Evolutionary conservation across 2,329 filamentous ascomycete genomes (phyloP).

Genomic region (Cryphonectria radicalis): DNA sequence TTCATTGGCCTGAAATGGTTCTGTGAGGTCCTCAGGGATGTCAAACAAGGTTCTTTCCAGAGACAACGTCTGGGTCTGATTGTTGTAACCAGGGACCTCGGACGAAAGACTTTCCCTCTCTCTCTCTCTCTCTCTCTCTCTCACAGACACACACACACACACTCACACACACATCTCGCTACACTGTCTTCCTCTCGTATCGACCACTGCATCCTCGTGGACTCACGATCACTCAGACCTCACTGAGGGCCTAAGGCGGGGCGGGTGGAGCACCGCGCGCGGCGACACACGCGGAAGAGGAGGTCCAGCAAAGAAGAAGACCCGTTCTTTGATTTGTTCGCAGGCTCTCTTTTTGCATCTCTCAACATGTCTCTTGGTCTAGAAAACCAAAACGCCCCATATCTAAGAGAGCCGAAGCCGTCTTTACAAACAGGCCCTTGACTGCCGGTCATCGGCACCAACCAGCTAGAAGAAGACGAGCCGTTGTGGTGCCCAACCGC

Average conservation of each 20-base stretch:
- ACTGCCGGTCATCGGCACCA: not conserved
- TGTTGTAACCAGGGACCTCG: not conserved
- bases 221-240: not conserved
- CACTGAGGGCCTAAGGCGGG: not conserved
- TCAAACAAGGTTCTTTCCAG: slow-evolving; percentile 10
- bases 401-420: not conserved
- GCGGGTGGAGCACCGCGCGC: not conserved
- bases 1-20: slow-evolving; percentile 8
- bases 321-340: not conserved
- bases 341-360: not conserved
- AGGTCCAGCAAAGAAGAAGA: not conserved
- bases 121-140: not conserved
- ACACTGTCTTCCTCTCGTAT: not conserved
- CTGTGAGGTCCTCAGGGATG: not conserved
- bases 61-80: not conserved
- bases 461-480: not conserved
- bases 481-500: not conserved
- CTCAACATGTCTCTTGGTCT: not conserved
- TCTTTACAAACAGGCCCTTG: not conserved
- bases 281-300: not conserved
- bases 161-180: not conserved
- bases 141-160: too few species aligned
- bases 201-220: not conserved
- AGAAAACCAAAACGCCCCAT: not conserved
- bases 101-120: not conserved